Percentiles rank a stretch among this genome's conserved stretches.
These are phyloP conservation scores for Pugionium dolabratum DNA, from an alignment of 345 rosid genomes.

Conservation along the genomic window DNA sequence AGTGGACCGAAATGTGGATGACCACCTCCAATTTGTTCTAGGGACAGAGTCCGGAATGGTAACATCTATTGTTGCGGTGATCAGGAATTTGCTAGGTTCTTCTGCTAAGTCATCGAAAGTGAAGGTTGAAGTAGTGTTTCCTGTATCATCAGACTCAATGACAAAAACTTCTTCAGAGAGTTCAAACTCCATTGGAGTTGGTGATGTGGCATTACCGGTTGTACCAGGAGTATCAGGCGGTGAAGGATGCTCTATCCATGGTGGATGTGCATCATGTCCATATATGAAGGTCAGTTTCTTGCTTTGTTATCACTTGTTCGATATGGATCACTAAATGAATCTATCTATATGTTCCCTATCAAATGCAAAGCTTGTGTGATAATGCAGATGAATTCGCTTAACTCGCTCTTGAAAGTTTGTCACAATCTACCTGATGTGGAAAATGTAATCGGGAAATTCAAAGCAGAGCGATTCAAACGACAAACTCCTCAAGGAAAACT, in stretches of 20 bases:
- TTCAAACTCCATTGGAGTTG: conserved; percentile 43
- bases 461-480: conserved; percentile 65
- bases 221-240: conserved; percentile 94
- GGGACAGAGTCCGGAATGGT: conserved; percentile 99
- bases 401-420: conserved; percentile 72
- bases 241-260: conserved; percentile 93
- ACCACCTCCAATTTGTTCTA: conserved; percentile 84
- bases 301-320: not conserved
- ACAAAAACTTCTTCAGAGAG: conserved; percentile 56
- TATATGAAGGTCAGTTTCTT: conserved; percentile 79
- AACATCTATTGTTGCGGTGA: conserved; percentile 84
- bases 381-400: conserved; percentile 91
- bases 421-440: conserved; percentile 66
- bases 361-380: conserved; percentile 7
- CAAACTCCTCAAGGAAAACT: conserved; percentile 76
- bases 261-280: conserved; percentile 98
- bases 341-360: not conserved
- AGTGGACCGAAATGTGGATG: conserved; percentile 68
- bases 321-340: not conserved
- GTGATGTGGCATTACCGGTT: conserved; percentile 61
- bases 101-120: conserved; percentile 57
- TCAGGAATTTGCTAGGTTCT: conserved; percentile 58
- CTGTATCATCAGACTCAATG: conserved; percentile 89
- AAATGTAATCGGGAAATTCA: conserved; percentile 46
- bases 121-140: conserved; percentile 84